Evolutionary conservation across 2,329 filamentous ascomycete genomes (phyloP).

Genomic region (Aspergillus amoenus): DNA sequence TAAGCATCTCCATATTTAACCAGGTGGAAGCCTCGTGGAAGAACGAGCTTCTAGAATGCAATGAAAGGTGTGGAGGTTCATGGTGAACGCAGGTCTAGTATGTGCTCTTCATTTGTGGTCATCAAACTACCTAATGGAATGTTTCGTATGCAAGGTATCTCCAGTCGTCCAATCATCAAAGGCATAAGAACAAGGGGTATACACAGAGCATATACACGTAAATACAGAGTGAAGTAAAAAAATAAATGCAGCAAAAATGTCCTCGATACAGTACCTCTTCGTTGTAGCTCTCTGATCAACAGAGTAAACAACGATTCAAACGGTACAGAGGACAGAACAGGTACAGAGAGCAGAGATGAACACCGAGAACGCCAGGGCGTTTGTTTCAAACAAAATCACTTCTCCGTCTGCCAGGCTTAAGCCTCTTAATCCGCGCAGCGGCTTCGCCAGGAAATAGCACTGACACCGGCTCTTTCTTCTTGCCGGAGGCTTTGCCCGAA

Average conservation of each 20-base stretch:
- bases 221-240: neutral
- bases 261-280: neutral
- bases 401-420: slow-evolving; percentile 8
- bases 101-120: neutral
- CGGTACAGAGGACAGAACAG: too few relatives aligned
- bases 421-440: slow-evolving; percentile 1
- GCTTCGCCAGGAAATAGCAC: slow-evolving; percentile 1
- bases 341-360: neutral
- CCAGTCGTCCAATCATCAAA: neutral
- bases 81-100: too few relatives aligned
- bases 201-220: neutral
- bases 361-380: neutral
- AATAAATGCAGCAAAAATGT: neutral
- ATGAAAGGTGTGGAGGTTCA: neutral
- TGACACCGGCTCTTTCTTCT: neutral
- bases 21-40: neutral
- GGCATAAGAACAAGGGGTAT: neutral
- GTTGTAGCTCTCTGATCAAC: neutral
- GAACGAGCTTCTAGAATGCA: too few relatives aligned
- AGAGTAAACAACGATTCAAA: too few relatives aligned
- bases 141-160: neutral
- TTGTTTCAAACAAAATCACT: slow-evolving; percentile 5
- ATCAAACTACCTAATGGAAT: neutral
- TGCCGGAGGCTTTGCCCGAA: neutral
- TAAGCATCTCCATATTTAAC: neutral